These are phyloP conservation scores for Hericium alpestre DNA, from an alignment of 768 basidiomycete genomes.

Conservation along the genomic window DNA sequence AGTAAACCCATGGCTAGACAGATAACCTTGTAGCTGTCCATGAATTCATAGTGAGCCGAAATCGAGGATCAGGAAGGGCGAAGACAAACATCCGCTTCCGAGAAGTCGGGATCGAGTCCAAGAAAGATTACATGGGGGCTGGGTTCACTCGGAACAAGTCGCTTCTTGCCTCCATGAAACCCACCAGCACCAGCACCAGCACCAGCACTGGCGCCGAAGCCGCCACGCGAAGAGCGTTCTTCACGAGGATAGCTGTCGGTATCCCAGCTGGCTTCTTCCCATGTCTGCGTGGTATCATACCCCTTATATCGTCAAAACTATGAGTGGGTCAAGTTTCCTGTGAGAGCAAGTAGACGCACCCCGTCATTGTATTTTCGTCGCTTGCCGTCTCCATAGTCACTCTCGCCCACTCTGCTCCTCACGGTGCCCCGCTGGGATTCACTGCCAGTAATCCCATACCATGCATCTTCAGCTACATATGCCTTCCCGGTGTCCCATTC, in stretches of 20 bases:
- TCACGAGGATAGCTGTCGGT: slow-evolving; percentile 26
- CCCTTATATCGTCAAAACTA: slow-evolving; percentile 27
- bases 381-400: slow-evolving; percentile 60
- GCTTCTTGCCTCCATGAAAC: slow-evolving; percentile 46
- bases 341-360: slow-evolving; percentile 30
- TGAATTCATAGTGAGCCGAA: slow-evolving; percentile 16
- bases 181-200: slow-evolving; percentile 1
- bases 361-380: slow-evolving; percentile 72
- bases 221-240: slow-evolving; percentile 44
- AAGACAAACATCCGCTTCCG: slow-evolving; percentile 81
- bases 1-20: slow-evolving; percentile 59
- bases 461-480: slow-evolving; percentile 32
- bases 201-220: slow-evolving; percentile 14
- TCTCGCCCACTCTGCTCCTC: slow-evolving; percentile 52
- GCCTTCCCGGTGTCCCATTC: slow-evolving; percentile 84
- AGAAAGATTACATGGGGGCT: slow-evolving; percentile 93
- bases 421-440: slow-evolving; percentile 23
- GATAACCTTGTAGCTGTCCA: slow-evolving; percentile 68
- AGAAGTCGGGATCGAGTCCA: slow-evolving; percentile 84
- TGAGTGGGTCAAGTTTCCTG: not conserved
- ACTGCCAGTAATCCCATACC: slow-evolving; percentile 18
- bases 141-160: slow-evolving; percentile 72
- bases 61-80: slow-evolving; percentile 21
- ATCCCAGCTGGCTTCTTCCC: slow-evolving; percentile 32
- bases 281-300: slow-evolving; percentile 37